Evolutionary conservation across 2,329 filamentous ascomycete species (phyloP).

Genomic region (Teratosphaeria pseudoeucalypti): DNA sequence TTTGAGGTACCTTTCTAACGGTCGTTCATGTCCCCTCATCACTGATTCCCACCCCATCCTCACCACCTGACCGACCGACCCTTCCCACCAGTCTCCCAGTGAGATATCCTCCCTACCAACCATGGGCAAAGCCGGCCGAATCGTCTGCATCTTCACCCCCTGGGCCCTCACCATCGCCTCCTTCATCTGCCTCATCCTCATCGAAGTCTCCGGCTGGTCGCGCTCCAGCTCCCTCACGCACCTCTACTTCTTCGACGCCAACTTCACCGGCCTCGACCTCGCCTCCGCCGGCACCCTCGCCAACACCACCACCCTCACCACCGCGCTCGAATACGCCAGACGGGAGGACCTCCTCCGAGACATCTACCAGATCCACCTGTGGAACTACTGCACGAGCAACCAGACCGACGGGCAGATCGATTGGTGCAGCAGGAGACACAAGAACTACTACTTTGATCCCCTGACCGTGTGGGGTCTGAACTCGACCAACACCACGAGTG

Average conservation of each 20-base stretch:
- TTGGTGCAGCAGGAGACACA: slow-evolving; percentile 59
- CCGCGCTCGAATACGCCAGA: slow-evolving; percentile 29
- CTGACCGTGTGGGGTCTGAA: slow-evolving; percentile 57
- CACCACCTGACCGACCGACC: no score
- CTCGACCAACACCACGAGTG: slow-evolving; percentile 32
- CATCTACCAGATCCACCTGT: slow-evolving; percentile 69
- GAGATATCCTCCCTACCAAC: slow-evolving; percentile 11
- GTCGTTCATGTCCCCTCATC: no score
- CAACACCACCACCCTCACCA: slow-evolving; percentile 24
- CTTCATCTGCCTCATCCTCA: slow-evolving; percentile 55
- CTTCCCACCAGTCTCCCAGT: no score
- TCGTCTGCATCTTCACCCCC: slow-evolving; percentile 78
- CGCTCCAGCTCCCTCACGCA: slow-evolving; percentile 36
- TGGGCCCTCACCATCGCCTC: slow-evolving; percentile 71
- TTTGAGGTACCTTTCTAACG: background rate
- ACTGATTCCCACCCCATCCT: no score
- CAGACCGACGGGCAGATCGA: slow-evolving; percentile 36
- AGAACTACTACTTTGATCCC: slow-evolving; percentile 66
- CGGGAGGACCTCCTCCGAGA: slow-evolving; percentile 48
- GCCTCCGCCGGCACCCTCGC: slow-evolving; percentile 12
- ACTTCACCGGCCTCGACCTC: slow-evolving; percentile 27
- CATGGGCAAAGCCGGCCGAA: slow-evolving; percentile 66
- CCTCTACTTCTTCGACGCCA: slow-evolving; percentile 46
- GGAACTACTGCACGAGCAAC: slow-evolving; percentile 69
- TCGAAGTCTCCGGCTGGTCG: slow-evolving; percentile 47